Base-by-base conservation (phyloP, 192 early-diverging fungal species). In the Backusella luteola region DNA sequence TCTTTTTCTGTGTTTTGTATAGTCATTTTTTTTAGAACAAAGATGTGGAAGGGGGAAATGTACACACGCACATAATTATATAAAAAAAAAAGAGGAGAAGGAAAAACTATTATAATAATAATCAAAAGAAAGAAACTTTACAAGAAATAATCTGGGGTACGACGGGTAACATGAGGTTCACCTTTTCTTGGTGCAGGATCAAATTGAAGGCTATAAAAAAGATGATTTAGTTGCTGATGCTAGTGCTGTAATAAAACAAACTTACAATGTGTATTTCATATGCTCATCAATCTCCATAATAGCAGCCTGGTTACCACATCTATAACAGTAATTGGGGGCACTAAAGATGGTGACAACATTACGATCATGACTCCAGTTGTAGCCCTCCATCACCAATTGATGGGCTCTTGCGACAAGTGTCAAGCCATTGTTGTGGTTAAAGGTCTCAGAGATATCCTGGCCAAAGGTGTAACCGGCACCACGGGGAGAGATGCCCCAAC, bases 281-380 rank as follows among this genome's bases (percentile, higher is more conserved):
- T 98, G 92, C 86, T 99, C 96, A 81, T 99, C 98, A 79, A 99
- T 94, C 83, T 99, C 98, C 98, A 99, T 98, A 81, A 99, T 99
- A 35, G 98, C 98, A 34, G 98, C 98, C 89, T 98, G 97, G 83
- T 99, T 99, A 67, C 98, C 98, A 80, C 98, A 99, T 56, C 98
- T 92, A 90, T 99, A 99, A 85, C 98, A 98, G 87, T 99, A 99
- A 86, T 99, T 99, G 36, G 98, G 98, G 53, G 98, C 98, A 85
- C 92, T 94, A 82, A 99, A 99, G 75, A 99, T 99, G 29, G 98
- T 99, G 15, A 99, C 98, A 3, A 97, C 96, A 84, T 99, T 98
- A 84, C 93, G 91, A 70, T 98, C 98, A 85, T 99, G 97, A 73
- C 92, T 92, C 98, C 98, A 99, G 84, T 96, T 98, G 87, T 98